These are phyloP conservation scores for Picochlorum sp. DNA, from an alignment of 139 green algal genomes.

Conservation along the genomic window DNA sequence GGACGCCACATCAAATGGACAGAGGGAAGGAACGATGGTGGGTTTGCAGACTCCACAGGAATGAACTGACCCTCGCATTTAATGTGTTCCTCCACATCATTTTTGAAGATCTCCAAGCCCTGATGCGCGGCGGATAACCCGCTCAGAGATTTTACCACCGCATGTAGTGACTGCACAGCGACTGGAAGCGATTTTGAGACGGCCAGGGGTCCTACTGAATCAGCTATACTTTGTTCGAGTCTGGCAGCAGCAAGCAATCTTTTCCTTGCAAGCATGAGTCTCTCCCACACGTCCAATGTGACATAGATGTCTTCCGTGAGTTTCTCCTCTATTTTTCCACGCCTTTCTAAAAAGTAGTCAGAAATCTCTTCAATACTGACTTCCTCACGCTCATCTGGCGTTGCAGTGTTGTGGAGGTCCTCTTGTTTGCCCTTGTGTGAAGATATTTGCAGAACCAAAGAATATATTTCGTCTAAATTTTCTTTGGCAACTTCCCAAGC, in stretches of 20 bases:
- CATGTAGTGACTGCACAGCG: conserved; percentile 38
- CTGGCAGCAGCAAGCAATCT: conserved; percentile 26
- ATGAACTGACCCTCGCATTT: conserved; percentile 26
- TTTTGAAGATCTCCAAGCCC: neutral
- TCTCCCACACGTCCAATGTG: neutral
- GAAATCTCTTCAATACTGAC: conserved; percentile 18
- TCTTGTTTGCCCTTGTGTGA: neutral
- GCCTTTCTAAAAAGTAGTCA: conserved; percentile 20
- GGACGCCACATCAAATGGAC: conserved; percentile 53
- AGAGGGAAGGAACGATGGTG: conserved; percentile 52
- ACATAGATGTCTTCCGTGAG: neutral
- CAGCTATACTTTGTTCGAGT: conserved; percentile 41
- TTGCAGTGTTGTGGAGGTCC: neutral
- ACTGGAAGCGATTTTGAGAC: conserved; percentile 37
- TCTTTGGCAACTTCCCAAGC: conserved; percentile 18
- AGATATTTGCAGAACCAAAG: neutral
- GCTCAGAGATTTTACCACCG: conserved; percentile 18
- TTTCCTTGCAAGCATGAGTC: neutral
- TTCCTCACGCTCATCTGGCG: neutral
- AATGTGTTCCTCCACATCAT: conserved; percentile 16
- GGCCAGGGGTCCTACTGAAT: conserved; percentile 46
- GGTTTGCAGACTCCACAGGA: conserved; percentile 36
- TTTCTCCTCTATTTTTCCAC: neutral
- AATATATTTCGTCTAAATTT: neutral
- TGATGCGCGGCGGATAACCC: too few relatives aligned